A percentile compares a stretch with the other conserved stretches of the same genome.
Evolutionary conservation across 192 early-diverging fungal genomes (phyloP).

Genomic region (Podila minutissima): DNA sequence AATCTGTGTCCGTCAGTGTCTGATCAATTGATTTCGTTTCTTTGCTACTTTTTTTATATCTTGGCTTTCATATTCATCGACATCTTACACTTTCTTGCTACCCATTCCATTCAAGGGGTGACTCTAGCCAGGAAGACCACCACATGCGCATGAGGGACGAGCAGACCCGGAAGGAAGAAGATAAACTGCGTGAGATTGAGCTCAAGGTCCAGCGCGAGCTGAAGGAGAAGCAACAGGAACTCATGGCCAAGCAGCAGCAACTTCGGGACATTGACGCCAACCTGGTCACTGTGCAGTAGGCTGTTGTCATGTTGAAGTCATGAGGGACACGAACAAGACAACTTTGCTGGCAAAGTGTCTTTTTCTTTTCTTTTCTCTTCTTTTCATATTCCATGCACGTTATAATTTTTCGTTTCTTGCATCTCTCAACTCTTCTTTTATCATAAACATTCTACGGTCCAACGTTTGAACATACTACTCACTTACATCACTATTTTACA

Average conservation of each 20-base stretch:
- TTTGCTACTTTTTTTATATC: background rate
- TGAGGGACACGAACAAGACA: too few species aligned
- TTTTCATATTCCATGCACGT: background rate
- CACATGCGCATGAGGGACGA: constrained; percentile 63
- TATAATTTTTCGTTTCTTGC: background rate
- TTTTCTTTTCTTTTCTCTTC: background rate
- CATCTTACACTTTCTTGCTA: background rate
- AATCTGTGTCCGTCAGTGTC: background rate
- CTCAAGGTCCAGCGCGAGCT: constrained; percentile 63
- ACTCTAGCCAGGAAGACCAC: constrained; percentile 22
- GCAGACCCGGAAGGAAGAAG: constrained; percentile 63
- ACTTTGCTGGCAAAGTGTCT: background rate
- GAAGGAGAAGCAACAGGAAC: constrained; percentile 64
- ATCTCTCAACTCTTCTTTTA: background rate
- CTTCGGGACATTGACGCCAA: constrained; percentile 58
- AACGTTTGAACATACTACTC: too few species aligned
- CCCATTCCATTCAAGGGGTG: constrained; percentile 5
- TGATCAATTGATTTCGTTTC: background rate
- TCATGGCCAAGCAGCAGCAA: constrained; percentile 66
- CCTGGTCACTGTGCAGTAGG: constrained; percentile 51
- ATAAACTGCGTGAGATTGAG: constrained; percentile 64
- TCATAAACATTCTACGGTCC: background rate
- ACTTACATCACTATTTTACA: too few species aligned
- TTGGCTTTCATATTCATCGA: constrained; percentile 3
- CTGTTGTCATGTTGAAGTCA: background rate